Evolutionary conservation across 768 basidiomycete species (phyloP).

Genomic region (Aureoboletus auriporus): DNA sequence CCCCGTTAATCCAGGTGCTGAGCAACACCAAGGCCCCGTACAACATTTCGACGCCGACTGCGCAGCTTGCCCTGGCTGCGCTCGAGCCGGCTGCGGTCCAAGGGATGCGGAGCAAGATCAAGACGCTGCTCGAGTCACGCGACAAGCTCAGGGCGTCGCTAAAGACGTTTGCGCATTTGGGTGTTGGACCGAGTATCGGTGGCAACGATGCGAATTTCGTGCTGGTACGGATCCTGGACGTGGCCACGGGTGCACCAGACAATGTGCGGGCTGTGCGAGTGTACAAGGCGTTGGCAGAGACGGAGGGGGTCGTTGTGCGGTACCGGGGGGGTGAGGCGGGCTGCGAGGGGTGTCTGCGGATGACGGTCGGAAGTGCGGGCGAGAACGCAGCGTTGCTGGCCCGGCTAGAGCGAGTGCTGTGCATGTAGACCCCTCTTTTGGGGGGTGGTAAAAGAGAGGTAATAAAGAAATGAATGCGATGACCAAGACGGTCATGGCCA

Average conservation of each 20-base stretch:
- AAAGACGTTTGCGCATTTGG: slow-evolving; percentile 41
- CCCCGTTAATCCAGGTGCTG: slow-evolving; percentile 85
- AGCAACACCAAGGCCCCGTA: slow-evolving; percentile 97
- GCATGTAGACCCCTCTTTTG: slow-evolving; percentile 4
- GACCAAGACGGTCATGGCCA: slow-evolving; percentile 40
- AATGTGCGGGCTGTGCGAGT: slow-evolving; percentile 57
- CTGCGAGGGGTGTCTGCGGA: slow-evolving; percentile 81
- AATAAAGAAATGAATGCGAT: slow-evolving; percentile 18
- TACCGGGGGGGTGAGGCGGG: slow-evolving; percentile 85
- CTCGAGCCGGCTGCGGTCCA: slow-evolving; percentile 62
- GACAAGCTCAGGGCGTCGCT: slow-evolving; percentile 49
- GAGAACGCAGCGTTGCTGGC: slow-evolving; percentile 66
- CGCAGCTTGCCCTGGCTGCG: slow-evolving; percentile 74
- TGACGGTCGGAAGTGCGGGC: slow-evolving; percentile 81
- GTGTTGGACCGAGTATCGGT: slow-evolving; percentile 69
- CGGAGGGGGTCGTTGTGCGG: slow-evolving; percentile 84
- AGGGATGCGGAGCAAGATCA: slow-evolving; percentile 62
- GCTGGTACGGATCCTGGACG: slow-evolving; percentile 67
- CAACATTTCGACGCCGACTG: slow-evolving; percentile 90
- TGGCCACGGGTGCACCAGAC: slow-evolving; percentile 40
- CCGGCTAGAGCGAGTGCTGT: slow-evolving; percentile 49
- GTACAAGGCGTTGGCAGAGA: slow-evolving; percentile 83
- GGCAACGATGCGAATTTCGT: slow-evolving; percentile 90
- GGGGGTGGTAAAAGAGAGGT: slow-evolving; percentile 1
- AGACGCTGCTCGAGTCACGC: slow-evolving; percentile 58